phyloP scores from a whole-genome alignment of 306 rosid species.

The Crataegus laevigata region DNA sequence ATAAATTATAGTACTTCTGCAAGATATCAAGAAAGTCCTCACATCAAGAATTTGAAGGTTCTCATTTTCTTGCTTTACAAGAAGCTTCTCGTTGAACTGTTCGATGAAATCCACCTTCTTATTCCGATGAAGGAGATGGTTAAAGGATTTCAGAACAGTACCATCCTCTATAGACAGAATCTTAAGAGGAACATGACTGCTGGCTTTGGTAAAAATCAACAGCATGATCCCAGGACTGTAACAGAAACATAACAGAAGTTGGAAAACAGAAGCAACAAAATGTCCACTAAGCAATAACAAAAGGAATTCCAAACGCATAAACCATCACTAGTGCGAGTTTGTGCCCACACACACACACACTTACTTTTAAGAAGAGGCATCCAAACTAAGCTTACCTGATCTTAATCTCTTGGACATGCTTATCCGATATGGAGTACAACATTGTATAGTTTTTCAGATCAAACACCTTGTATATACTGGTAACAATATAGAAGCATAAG shows the following conservation, averaged over 20 bases:
- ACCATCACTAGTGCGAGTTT: not conserved
- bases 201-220: constrained; percentile 59
- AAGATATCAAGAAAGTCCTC: constrained; percentile 21
- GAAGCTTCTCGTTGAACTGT: constrained; percentile 94
- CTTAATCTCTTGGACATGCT: constrained; percentile 80
- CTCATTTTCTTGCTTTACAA: constrained; percentile 94
- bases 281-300: not conserved
- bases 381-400: constrained; percentile 51
- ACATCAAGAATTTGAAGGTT: constrained; percentile 95
- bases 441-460: constrained; percentile 84
- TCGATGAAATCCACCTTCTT: constrained; percentile 96
- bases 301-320: not conserved
- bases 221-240: constrained; percentile 90
- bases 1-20: not conserved
- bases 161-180: constrained; percentile 93
- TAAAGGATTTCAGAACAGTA: constrained; percentile 82
- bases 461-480: constrained; percentile 89
- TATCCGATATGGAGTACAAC: constrained; percentile 87
- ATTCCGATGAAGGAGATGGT: constrained; percentile 81
- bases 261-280: not conserved
- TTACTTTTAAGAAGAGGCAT: not conserved
- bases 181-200: constrained; percentile 81
- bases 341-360: not conserved
- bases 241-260: not conserved
- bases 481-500: constrained; percentile 14